phyloP scores from a whole-genome alignment of 208 protist species.

The Trypanosoma vivax region DNA sequence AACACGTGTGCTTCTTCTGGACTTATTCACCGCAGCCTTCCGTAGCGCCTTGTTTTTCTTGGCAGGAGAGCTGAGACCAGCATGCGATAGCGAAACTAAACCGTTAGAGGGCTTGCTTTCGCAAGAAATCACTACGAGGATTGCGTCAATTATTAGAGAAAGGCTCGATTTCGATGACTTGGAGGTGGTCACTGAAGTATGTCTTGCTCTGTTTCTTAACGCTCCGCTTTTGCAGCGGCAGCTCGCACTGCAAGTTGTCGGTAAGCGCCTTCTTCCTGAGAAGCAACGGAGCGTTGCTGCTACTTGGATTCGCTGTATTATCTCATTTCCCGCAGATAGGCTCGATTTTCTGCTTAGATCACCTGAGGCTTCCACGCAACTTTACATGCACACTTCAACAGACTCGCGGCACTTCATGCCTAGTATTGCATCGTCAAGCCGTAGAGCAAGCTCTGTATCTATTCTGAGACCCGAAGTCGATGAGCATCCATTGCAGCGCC shows the following conservation, averaged over 20 bases:
- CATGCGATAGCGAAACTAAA: no score
- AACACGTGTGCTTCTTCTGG: conserved; percentile 20
- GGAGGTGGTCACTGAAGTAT: conserved; percentile 22
- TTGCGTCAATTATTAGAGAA: neutral
- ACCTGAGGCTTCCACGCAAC: no score
- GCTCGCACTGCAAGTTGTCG: conserved; percentile 44
- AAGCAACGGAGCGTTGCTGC: conserved; percentile 27
- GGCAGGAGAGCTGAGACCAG: neutral
- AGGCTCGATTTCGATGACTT: conserved; percentile 11
- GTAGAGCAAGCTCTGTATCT: no score
- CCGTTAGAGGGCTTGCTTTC: no score
- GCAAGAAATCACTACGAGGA: no score
- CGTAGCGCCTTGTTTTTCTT: conserved; percentile 16
- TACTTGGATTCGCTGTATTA: conserved; percentile 32
- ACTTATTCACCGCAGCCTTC: conserved; percentile 20
- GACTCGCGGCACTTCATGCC: no score
- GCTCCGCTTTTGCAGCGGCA: conserved; percentile 26
- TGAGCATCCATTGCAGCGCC: no score
- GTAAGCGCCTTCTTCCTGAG: conserved; percentile 35
- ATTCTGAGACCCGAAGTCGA: no score
- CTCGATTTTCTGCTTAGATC: conserved; percentile 20
- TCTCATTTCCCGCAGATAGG: conserved; percentile 15
- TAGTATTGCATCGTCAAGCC: no score
- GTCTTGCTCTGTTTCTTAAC: conserved; percentile 16
- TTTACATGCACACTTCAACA: no score